A percentile compares a stretch with the other conserved stretches of the same genome.
phyloP scores from a whole-genome alignment of 2,329 filamentous ascomycete genomes.

The Leptodontidium sp. region DNA sequence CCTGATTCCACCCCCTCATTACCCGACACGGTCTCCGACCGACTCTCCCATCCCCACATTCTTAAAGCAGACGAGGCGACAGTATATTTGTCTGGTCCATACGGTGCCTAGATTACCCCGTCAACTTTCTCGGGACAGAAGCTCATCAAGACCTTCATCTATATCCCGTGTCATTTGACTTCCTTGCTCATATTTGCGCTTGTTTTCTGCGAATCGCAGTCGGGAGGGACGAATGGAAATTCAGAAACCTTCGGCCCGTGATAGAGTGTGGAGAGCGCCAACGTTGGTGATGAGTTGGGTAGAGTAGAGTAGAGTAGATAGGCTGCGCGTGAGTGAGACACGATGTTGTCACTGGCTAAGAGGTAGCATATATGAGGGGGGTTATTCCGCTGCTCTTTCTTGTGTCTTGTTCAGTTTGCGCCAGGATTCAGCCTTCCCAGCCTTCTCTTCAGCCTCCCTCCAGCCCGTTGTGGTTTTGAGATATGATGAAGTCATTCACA shows the following conservation, averaged over 20 bases:
- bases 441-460: constrained; percentile 3
- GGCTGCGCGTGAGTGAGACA: background rate
- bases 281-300: background rate
- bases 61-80: background rate
- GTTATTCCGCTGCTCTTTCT: background rate
- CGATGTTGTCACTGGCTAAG: background rate
- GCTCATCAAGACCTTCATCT: background rate
- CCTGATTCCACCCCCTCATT: background rate
- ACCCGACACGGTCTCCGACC: background rate
- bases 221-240: background rate
- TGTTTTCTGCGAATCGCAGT: constrained; percentile 5
- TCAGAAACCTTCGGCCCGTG: background rate
- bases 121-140: background rate
- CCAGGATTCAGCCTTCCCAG: constrained; percentile 3
- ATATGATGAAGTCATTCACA: constrained; percentile 32
- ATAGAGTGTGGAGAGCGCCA: background rate
- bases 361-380: background rate
- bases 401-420: background rate
- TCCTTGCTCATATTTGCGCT: background rate
- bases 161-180: constrained; percentile 9
- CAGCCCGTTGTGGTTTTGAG: background rate
- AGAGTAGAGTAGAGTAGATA: background rate
- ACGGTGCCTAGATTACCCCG: background rate
- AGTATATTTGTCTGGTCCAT: background rate
- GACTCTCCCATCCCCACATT: background rate